These are phyloP conservation scores for Xerocomus potaroensis DNA, from an alignment of 768 basidiomycete genomes.

Conservation along the genomic window DNA sequence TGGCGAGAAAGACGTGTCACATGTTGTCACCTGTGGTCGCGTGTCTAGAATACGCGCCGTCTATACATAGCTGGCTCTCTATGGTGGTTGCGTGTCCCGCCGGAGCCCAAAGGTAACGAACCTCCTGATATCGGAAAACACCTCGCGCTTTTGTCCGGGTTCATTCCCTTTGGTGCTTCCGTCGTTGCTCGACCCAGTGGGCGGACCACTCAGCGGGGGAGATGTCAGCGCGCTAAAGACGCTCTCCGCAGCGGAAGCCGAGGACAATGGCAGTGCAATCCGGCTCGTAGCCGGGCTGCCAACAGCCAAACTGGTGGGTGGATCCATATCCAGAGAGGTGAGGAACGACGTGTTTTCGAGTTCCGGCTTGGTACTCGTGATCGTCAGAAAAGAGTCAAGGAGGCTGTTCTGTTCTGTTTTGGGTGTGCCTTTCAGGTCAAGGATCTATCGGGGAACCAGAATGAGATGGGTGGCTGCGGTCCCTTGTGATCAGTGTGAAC, in stretches of 20 bases:
- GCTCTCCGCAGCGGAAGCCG: conserved; percentile 41
- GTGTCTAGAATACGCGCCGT: too few relatives aligned
- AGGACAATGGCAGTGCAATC: conserved; percentile 47
- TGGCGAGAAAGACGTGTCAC: conserved; percentile 1
- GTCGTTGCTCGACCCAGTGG: conserved; percentile 54
- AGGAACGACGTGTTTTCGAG: conserved; percentile 90
- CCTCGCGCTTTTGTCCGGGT: conserved; percentile 56
- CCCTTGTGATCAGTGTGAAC: neutral
- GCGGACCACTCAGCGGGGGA: conserved; percentile 60
- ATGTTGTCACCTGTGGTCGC: conserved; percentile 10
- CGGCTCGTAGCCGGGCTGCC: conserved; percentile 65
- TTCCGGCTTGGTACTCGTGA: conserved; percentile 89
- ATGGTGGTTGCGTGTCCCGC: conserved; percentile 50
- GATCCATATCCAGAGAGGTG: conserved; percentile 94
- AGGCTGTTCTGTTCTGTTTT: conserved; percentile 84
- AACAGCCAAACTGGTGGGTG: conserved; percentile 51
- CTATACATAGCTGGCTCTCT: too few relatives aligned
- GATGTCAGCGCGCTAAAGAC: conserved; percentile 55
- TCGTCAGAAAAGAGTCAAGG: conserved; percentile 85
- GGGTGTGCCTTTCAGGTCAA: conserved; percentile 92
- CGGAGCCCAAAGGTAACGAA: conserved; percentile 88
- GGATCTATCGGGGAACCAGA: conserved; percentile 51
- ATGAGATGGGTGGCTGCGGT: conserved; percentile 7
- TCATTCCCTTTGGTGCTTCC: conserved; percentile 40
- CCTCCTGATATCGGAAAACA: conserved; percentile 84